Conservation (phyloP, 1,284 basidiomycete species). For the Bondarzewia mesenterica region DNA sequence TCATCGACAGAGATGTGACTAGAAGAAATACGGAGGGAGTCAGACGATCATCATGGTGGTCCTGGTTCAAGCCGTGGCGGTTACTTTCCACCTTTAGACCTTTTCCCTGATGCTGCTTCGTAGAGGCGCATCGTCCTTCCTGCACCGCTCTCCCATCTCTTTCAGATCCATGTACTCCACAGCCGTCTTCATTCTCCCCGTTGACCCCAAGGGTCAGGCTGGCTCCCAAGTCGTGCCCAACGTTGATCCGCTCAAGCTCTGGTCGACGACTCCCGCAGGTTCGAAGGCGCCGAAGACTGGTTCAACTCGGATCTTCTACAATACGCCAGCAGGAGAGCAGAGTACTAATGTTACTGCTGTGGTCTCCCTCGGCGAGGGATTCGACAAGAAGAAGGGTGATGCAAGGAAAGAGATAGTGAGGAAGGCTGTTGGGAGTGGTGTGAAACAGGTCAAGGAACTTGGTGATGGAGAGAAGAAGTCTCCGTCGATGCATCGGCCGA, state of each 20-base stretch:
- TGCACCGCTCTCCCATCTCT: conserved; percentile 8
- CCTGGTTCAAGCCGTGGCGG: not conserved
- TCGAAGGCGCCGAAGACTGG: conserved; percentile 48
- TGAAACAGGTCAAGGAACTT: conserved; percentile 55
- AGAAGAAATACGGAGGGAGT: not conserved
- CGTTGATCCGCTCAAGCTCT: conserved; percentile 32
- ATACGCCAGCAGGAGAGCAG: conserved; percentile 27
- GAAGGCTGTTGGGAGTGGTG: conserved; percentile 57
- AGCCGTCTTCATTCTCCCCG: conserved; percentile 31
- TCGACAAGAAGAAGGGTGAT: conserved; percentile 37
- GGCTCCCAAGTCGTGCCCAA: conserved; percentile 13
- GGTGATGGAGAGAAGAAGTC: conserved; percentile 51
- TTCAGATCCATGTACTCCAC: conserved; percentile 26
- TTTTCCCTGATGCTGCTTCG: not conserved
- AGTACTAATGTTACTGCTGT: conserved; percentile 41
- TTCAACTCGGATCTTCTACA: conserved; percentile 59
- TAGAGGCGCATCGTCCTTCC: conserved; percentile 2
- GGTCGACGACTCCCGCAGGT: conserved; percentile 29
- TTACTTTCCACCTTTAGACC: not conserved
- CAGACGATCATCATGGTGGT: not conserved
- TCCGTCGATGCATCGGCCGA: conserved; percentile 56
- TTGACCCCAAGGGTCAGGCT: conserved; percentile 30
- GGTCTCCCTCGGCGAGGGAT: conserved; percentile 57
- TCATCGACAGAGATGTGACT: too few relatives aligned
- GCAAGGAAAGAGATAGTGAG: conserved; percentile 56